phyloP scores from a whole-genome alignment of 768 basidiomycete species.

The Tylopilus balloui region DNA sequence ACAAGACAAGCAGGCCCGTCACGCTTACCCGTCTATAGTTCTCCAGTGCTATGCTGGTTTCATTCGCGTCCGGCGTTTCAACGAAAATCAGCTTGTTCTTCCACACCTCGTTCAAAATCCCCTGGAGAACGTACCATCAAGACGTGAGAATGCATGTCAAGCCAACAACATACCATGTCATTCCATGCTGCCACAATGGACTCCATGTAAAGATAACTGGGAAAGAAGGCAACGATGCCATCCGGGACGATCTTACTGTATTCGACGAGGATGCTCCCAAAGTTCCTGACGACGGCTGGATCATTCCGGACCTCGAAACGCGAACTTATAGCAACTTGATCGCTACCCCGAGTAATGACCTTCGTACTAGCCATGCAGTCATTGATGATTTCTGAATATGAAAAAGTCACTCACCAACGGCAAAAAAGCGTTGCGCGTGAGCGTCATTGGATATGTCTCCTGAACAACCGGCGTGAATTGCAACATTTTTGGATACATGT shows the following conservation, averaged over 20 bases:
- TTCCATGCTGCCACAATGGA: slow-evolving; percentile 99
- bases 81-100: slow-evolving; percentile 99
- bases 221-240: slow-evolving; percentile 98
- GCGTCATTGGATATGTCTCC: slow-evolving; percentile 97
- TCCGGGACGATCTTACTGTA: slow-evolving; percentile 98
- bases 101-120: slow-evolving; percentile 98
- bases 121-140: slow-evolving; percentile 45
- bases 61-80: slow-evolving; percentile 98
- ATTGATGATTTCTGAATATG: not conserved
- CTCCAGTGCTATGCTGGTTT: slow-evolving; percentile 95
- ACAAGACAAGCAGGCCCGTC: no score
- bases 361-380: slow-evolving; percentile 26
- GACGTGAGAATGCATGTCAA: not conserved
- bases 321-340: slow-evolving; percentile 97
- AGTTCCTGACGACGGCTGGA: slow-evolving; percentile 97
- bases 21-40: slow-evolving; percentile 83
- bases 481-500: slow-evolving; percentile 99
- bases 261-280: slow-evolving; percentile 96
- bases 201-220: slow-evolving; percentile 99
- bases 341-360: slow-evolving; percentile 97
- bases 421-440: slow-evolving; percentile 92
- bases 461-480: slow-evolving; percentile 96
- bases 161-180: slow-evolving; percentile 81
- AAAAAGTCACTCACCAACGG: slow-evolving; percentile 66
- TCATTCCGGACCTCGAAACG: slow-evolving; percentile 99